Evolutionary conservation across 768 basidiomycete species (phyloP), one percentile per base, ranked within the genome.

Genomic region (Filobasidium floriforme): DNA sequence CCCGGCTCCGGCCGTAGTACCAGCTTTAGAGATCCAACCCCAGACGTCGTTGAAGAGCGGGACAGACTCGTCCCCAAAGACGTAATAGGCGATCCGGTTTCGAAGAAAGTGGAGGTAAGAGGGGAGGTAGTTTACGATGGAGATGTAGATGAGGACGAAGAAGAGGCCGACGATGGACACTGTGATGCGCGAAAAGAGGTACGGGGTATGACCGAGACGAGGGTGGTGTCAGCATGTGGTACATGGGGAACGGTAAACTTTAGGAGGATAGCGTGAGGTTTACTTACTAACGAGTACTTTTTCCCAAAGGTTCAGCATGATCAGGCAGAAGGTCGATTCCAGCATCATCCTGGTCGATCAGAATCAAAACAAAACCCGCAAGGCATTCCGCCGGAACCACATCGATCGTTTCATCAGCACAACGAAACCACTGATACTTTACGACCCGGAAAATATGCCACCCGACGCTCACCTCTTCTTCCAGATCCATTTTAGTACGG

Each of bases 221-320:
- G 7, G 6, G 28, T 1, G 59, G 14, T 24, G 14, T 49, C 41
- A 22, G 59, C n/a, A n/a, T 37, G 6, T 61, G 37, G 7, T 7
- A 52, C 28, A 15, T 29, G 46, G 32, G 14, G 44, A 44, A 44
- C 43, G 43, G 43, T 10, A 44, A 44, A 19, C 10, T 44, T 44
- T 44, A 19, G 10, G 43, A 10, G 43, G 43, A 44, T 10, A 37
- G 19, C 60, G 46, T 44, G 68, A 57, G 60, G 1, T 7, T 26
- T 26, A 81, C 86, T 73, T 73, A 87, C 87, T 73, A 65, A 85
- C 80, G 43, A 87, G 74, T 55, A 83, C 71, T 71, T 86, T 85
- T 81, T 88, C 88, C 87, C 87, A 87, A 66, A 84, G 82, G 73
- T 88, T 86, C 65, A 87, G 76, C 71, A 87, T 82, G 32, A 82